Base-by-base conservation (phyloP, 2,329 filamentous ascomycete species). In the Aspergillus versicolor region DNA sequence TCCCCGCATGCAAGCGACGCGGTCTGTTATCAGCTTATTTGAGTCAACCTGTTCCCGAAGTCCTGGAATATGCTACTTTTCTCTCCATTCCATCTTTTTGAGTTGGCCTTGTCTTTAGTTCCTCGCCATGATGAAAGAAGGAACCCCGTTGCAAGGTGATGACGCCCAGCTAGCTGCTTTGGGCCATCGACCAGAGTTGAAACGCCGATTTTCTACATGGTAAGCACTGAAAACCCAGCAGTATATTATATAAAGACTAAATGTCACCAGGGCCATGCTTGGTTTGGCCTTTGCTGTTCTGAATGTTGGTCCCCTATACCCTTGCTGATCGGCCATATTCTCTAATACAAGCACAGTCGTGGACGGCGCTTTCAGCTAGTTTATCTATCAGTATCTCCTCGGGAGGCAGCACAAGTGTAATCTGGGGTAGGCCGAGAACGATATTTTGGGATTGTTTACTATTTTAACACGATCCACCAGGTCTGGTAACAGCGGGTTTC, bases 331-430 rank as follows among this genome's bases (percentile, higher is more conserved):
- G 27, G 49, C 42, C 41, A 54, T 43, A 27, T 4, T 21, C 7
- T 13, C 21, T 42, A 30, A 30, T 30, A 11, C 27, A 30, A 30
- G 2, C 2, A 11, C 17, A 74, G 72, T 84, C 83, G 13, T 87
- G 84, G 84, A 86, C 84, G 2, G 84, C 84, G 13, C 73, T 86
- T 6, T 82, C 82, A 3, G 78, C 84, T 2, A 85, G 82, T 54
- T 71, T 87, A 45, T 81, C 79, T 3, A 75, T 88, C 4, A 84
- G 85, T 17, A 77, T 92, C 27, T 87, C 89, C 0, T 88, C 84
- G 12, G 90, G 90, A 43, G 90, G 90, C 0, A 82, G 86, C 17
- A 85, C 83, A 7, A 82, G 86, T 57, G 87, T 92, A 40, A 82
- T 92, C 57, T 92, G 89, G 89, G 89, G 89, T 84, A 64, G 27